Evolutionary conservation across 2,329 filamentous ascomycete species (phyloP).

Genomic region (Pseudonectria buxi): DNA sequence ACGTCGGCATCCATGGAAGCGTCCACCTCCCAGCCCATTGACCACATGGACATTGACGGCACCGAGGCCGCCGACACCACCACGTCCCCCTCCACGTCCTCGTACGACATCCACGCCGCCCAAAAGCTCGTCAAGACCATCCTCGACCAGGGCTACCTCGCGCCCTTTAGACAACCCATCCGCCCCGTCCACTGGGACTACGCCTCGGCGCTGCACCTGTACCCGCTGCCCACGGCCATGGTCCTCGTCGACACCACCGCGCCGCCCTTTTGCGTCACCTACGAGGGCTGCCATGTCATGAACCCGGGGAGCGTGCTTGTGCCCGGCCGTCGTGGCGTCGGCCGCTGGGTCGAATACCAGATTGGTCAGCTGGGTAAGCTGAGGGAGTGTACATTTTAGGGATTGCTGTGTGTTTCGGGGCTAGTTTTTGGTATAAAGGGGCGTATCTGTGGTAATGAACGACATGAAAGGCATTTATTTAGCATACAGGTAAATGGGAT

Average conservation of each 20-base stretch:
- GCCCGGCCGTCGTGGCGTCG: slow-evolving; percentile 58
- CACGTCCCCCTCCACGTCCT: slow-evolving; percentile 31
- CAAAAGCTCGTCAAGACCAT: slow-evolving; percentile 83
- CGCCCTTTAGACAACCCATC: slow-evolving; percentile 73
- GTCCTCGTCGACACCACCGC: slow-evolving; percentile 77
- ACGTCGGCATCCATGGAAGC: slow-evolving; percentile 9
- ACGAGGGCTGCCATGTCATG: slow-evolving; percentile 93
- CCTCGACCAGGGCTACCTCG: slow-evolving; percentile 82
- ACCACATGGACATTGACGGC: slow-evolving; percentile 37
- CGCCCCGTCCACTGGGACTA: slow-evolving; percentile 91
- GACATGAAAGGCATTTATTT: slow-evolving; percentile 5
- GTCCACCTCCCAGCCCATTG: slow-evolving; percentile 11
- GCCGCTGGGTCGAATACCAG: slow-evolving; percentile 85
- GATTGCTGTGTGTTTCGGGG: not conserved
- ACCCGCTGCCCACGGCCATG: slow-evolving; percentile 79
- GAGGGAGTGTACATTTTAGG: slow-evolving; percentile 54
- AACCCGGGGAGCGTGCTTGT: slow-evolving; percentile 79
- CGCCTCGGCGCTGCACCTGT: slow-evolving; percentile 67
- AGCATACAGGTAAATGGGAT: not conserved
- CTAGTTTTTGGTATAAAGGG: slow-evolving; percentile 2
- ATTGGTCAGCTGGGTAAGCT: slow-evolving; percentile 55
- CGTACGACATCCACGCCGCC: slow-evolving; percentile 51
- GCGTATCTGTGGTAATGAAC: slow-evolving; percentile 10
- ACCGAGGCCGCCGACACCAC: slow-evolving; percentile 12
- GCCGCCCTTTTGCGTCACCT: slow-evolving; percentile 78